phyloP scores from a whole-genome alignment of 1,284 basidiomycete genomes.

The Ganoderma sp. region DNA sequence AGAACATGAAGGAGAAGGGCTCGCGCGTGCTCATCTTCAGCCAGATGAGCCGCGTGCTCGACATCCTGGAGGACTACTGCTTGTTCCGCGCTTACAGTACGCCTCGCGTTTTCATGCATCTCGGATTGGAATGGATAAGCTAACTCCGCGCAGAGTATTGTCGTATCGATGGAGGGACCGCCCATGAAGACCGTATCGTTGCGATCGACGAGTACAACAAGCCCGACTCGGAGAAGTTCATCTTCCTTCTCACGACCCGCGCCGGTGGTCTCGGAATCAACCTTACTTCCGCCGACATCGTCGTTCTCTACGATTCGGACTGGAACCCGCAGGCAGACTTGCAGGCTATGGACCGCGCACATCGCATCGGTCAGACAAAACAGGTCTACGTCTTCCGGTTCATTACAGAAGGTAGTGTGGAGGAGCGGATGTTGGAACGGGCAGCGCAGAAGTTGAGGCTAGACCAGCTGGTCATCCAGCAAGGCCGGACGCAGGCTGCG shows the following conservation, averaged over 20 bases:
- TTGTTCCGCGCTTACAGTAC: conserved; percentile 89
- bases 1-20: conserved; percentile 89
- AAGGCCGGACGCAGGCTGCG: conserved; percentile 78
- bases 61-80: conserved; percentile 98
- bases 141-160: conserved; percentile 80
- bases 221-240: conserved; percentile 93
- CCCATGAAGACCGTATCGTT: conserved; percentile 94
- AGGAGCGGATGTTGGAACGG: conserved; percentile 96
- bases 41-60: conserved; percentile 93
- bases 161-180: conserved; percentile 94
- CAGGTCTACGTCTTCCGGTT: conserved; percentile 99
- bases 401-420: conserved; percentile 95
- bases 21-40: conserved; percentile 97
- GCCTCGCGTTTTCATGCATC: conserved; percentile 36
- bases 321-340: conserved; percentile 99
- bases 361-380: conserved; percentile 98
- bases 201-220: conserved; percentile 99
- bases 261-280: conserved; percentile 99
- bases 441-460: conserved; percentile 96
- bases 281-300: conserved; percentile 93
- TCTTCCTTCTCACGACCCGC: conserved; percentile 96
- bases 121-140: too few relatives aligned
- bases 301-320: conserved; percentile 97
- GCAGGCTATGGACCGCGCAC: conserved; percentile 99
- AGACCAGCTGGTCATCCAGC: conserved; percentile 98